Conservation (phyloP, 106 monocot genomes). For the Iris macrosiphon region DNA sequence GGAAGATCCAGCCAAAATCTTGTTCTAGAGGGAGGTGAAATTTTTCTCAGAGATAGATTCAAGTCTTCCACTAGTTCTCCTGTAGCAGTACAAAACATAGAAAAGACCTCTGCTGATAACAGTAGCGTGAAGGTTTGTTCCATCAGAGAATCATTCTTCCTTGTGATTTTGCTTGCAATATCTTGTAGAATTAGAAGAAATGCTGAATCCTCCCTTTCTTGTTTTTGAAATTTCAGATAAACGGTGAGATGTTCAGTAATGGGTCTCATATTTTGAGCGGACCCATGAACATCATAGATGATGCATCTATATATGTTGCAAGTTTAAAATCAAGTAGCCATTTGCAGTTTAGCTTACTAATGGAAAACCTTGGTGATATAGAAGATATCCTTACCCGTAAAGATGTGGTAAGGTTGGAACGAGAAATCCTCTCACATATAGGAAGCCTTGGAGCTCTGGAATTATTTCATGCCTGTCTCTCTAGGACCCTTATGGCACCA, state of each 20-base stretch:
- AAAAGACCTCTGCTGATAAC: neutral
- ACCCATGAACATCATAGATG: neutral
- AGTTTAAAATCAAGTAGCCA: slow-evolving; percentile 10
- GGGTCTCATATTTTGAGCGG: neutral
- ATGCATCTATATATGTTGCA: slow-evolving; percentile 12
- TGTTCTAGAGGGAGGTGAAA: slow-evolving; percentile 20
- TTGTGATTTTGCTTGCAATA: neutral
- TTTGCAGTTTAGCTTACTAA: slow-evolving; percentile 42
- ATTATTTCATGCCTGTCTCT: slow-evolving; percentile 55
- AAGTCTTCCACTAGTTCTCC: neutral
- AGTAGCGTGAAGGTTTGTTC: slow-evolving; percentile 8
- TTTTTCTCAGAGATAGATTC: slow-evolving; percentile 4
- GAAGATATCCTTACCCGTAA: slow-evolving; percentile 44
- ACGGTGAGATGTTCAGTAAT: neutral
- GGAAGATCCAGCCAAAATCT: slow-evolving; percentile 17
- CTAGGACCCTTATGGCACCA: slow-evolving; percentile 23
- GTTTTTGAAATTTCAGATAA: slow-evolving; percentile 14
- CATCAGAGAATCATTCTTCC: neutral
- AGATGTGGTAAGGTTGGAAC: slow-evolving; percentile 39
- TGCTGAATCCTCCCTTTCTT: neutral
- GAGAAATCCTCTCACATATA: slow-evolving; percentile 60
- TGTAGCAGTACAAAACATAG: slow-evolving; percentile 1
- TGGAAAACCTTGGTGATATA: slow-evolving; percentile 51
- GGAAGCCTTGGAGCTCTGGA: slow-evolving; percentile 63
- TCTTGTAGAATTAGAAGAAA: neutral